These are phyloP conservation scores for Fusarium sp. DNA, from an alignment of 2,329 filamentous ascomycete genomes.

Conservation along the genomic window DNA sequence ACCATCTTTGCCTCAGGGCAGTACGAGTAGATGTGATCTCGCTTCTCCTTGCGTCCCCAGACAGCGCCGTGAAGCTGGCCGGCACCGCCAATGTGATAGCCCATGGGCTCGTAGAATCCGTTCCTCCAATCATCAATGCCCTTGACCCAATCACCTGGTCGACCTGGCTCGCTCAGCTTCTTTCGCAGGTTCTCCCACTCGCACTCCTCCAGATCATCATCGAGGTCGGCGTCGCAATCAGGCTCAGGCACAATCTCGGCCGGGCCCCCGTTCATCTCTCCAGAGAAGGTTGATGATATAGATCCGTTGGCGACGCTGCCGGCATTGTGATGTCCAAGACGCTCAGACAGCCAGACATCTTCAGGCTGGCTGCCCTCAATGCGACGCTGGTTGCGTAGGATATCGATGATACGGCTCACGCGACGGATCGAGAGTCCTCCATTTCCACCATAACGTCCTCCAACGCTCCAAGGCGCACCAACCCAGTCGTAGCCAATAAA, in stretches of 20 bases:
- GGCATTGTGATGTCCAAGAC: constrained; percentile 61
- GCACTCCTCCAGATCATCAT: neutral
- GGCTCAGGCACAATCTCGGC: constrained; percentile 7
- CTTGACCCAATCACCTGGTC: constrained; percentile 49
- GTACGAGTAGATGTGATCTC: constrained; percentile 63
- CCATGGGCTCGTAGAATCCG: constrained; percentile 68
- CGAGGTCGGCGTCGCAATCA: neutral
- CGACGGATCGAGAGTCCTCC: constrained; percentile 66
- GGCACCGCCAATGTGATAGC: constrained; percentile 67
- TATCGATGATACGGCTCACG: constrained; percentile 63
- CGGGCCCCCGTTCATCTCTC: constrained; percentile 58
- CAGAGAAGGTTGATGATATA: constrained; percentile 60
- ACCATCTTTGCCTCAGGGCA: constrained; percentile 71
- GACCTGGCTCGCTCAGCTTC: neutral
- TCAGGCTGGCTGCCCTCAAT: constrained; percentile 60
- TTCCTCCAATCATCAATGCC: constrained; percentile 63
- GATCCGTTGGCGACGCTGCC: constrained; percentile 63
- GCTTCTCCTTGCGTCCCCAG: constrained; percentile 60
- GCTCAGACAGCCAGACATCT: constrained; percentile 67
- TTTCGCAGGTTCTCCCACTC: neutral
- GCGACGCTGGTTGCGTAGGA: constrained; percentile 62
- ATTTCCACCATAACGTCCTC: constrained; percentile 60
- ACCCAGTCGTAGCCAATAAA: constrained; percentile 66
- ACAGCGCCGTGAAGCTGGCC: constrained; percentile 57
- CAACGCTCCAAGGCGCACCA: constrained; percentile 61